phyloP scores from a whole-genome alignment of 2,329 filamentous ascomycete species.

The Hirsutella minnesotensis region DNA sequence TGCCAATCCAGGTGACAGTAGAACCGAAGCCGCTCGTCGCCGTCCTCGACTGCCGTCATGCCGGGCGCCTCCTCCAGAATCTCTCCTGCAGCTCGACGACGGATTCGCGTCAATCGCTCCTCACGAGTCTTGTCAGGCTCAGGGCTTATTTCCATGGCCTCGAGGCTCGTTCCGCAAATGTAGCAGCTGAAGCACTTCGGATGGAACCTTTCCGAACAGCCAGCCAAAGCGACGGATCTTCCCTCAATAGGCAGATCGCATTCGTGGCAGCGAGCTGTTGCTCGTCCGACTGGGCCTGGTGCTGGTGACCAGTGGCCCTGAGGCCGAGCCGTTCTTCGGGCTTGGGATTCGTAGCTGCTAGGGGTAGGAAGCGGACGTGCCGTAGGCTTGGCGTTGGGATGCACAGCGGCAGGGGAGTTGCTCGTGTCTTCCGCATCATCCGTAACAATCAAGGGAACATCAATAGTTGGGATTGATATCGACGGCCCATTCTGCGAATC shows the following conservation, averaged over 20 bases:
- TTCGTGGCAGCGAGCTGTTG: constrained; percentile 68
- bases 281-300: constrained; percentile 31
- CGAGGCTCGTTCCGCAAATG: constrained; percentile 74
- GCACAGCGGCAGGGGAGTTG: constrained; percentile 32
- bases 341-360: constrained; percentile 17
- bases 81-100: constrained; percentile 45
- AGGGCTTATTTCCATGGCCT: constrained; percentile 92
- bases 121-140: constrained; percentile 65
- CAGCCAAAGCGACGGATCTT: constrained; percentile 74
- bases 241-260: constrained; percentile 80
- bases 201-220: constrained; percentile 67
- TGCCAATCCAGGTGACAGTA: constrained; percentile 99
- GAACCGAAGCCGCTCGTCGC: constrained; percentile 66
- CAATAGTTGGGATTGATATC: constrained; percentile 21
- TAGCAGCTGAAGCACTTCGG: constrained; percentile 88
- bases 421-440: constrained; percentile 19
- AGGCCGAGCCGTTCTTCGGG: constrained; percentile 26
- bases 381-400: constrained; percentile 27
- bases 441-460: constrained; percentile 40
- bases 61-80: constrained; percentile 50
- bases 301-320: constrained; percentile 50
- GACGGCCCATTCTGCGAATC: constrained; percentile 12
- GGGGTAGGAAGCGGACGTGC: constrained; percentile 33
- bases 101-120: constrained; percentile 64
- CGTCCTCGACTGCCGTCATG: constrained; percentile 56